Evolutionary conservation across 345 rosid species (phyloP).

Genomic region (Excoecaria agallocha): DNA sequence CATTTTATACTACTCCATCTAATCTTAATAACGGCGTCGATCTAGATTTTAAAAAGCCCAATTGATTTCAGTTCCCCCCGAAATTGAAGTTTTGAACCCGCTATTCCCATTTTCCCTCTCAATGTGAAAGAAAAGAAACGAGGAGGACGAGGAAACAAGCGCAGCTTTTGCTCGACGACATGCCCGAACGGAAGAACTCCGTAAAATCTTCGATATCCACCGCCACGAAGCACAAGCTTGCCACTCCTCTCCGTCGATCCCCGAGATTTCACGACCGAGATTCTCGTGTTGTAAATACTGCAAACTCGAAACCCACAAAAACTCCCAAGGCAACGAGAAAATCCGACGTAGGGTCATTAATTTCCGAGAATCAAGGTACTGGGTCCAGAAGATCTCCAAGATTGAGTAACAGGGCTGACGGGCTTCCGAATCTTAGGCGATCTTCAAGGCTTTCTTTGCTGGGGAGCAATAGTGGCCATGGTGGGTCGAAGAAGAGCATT

Average conservation of each 20-base stretch:
- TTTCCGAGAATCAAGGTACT: neutral
- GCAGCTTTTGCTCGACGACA: conserved; percentile 8
- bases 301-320: neutral
- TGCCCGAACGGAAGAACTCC: conserved; percentile 10
- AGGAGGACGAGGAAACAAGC: neutral
- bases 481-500: neutral
- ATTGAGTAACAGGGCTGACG: neutral
- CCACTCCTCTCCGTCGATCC: conserved; percentile 14
- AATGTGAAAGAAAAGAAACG: neutral
- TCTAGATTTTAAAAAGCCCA: too few species aligned
- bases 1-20: too few species aligned
- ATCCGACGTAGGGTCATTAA: neutral
- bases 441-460: conserved; percentile 23
- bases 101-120: neutral
- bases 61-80: too few species aligned
- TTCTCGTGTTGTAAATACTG: neutral
- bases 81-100: too few species aligned
- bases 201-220: neutral
- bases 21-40: too few species aligned
- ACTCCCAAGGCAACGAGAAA: neutral
- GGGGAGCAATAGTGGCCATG: neutral
- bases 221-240: neutral
- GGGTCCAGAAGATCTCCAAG: neutral
- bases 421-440: conserved; percentile 5
- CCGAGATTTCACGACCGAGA: neutral